Evolutionary conservation across 306 rosid species (phyloP).

Genomic region (Ochetophila trinervis): DNA sequence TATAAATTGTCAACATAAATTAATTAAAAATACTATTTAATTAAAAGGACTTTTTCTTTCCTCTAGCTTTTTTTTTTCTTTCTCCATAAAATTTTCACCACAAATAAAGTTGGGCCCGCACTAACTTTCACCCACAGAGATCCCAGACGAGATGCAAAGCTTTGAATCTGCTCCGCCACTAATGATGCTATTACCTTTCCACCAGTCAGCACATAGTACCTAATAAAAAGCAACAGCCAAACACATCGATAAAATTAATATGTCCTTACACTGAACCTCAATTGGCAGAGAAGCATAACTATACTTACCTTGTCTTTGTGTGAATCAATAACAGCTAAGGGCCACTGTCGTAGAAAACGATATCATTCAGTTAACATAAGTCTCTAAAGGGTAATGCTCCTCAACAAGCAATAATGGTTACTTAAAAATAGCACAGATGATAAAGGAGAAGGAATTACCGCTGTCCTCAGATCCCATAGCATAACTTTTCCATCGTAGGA

Average conservation of each 20-base stretch:
- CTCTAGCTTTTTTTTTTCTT: no score
- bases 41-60: no score
- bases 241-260: not conserved
- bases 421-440: not conserved
- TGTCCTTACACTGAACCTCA: not conserved
- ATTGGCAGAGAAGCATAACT: not conserved
- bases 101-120: no score
- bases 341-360: constrained; percentile 71
- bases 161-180: constrained; percentile 92
- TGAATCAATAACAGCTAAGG: constrained; percentile 65
- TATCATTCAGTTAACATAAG: constrained; percentile 9
- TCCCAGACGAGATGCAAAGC: constrained; percentile 71
- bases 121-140: constrained; percentile 39
- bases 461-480: constrained; percentile 96
- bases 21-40: no score
- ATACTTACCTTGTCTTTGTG: constrained; percentile 70
- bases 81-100: no score
- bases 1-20: no score
- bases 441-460: constrained; percentile 45
- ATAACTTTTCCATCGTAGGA: constrained; percentile 86
- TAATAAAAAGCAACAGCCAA: constrained; percentile 25
- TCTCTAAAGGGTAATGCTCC: not conserved
- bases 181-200: constrained; percentile 66
- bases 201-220: constrained; percentile 94
- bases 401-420: not conserved